A percentile compares a stretch with the other conserved stretches of the same genome.
Evolutionary conservation across 1,139 yeast genomes (phyloP).

Genomic region (Nakaseomyces glabratus): DNA sequence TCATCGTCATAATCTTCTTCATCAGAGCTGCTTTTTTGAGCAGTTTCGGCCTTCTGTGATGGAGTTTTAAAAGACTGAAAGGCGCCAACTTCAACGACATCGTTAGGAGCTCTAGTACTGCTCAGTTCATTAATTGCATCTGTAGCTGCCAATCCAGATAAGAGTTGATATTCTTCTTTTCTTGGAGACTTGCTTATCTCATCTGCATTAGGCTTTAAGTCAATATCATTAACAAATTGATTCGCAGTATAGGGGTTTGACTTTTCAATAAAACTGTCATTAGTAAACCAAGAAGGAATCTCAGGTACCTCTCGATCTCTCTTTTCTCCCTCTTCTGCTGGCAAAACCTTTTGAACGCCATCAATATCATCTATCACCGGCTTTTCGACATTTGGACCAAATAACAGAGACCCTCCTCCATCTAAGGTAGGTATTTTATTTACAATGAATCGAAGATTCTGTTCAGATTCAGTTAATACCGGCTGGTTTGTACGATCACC

Average conservation of each 20-base stretch:
- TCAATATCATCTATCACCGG: constrained; percentile 1
- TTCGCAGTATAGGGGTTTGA: constrained; percentile 15
- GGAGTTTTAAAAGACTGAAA: not conserved
- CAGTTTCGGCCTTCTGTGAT: constrained; percentile 2
- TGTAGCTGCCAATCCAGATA: not conserved
- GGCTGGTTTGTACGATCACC: not conserved
- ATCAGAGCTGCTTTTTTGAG: not conserved
- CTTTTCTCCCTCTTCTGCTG: not conserved
- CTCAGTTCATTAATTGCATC: not conserved
- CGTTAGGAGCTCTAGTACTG: no score
- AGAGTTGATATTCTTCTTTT: not conserved
- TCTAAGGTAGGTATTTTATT: constrained; percentile 18
- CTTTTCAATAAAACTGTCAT: constrained; percentile 6
- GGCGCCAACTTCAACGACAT: no score
- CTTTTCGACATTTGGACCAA: constrained; percentile 7
- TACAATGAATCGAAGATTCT: constrained; percentile 18
- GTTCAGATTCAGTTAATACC: constrained; percentile 18
- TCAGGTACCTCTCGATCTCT: constrained; percentile 3
- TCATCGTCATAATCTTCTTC: constrained; percentile 9
- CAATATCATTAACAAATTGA: constrained; percentile 20
- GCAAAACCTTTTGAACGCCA: not conserved
- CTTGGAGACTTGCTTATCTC: no score
- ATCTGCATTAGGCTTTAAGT: no score
- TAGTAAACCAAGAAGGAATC: constrained; percentile 18
- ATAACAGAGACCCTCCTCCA: constrained; percentile 12